Percentiles rank a stretch among this genome's conserved stretches.
Evolutionary conservation across 1,139 yeast species (phyloP).

Genomic region (Diutina catenulata): DNA sequence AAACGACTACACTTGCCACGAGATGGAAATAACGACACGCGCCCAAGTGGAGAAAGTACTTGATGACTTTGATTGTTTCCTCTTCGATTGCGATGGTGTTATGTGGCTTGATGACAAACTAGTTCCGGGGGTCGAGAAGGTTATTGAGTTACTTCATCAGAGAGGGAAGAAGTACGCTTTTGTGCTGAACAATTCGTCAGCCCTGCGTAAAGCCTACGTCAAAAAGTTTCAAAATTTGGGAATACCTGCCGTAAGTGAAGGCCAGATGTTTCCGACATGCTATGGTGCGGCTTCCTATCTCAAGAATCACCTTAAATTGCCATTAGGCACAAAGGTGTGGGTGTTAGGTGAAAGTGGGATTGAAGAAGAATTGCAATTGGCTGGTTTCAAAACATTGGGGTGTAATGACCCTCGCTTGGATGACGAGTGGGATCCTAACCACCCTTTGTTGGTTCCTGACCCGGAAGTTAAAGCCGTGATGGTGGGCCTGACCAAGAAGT

Average conservation of each 20-base stretch:
- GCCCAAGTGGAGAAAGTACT: not conserved
- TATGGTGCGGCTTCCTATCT: slow-evolving; percentile 24
- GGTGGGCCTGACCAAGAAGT: slow-evolving; percentile 28
- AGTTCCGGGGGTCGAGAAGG: slow-evolving; percentile 62
- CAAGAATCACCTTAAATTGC: slow-evolving; percentile 15
- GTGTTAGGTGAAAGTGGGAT: slow-evolving; percentile 80
- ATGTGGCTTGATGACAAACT: slow-evolving; percentile 74
- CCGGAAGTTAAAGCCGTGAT: slow-evolving; percentile 29
- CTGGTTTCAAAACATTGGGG: slow-evolving; percentile 64
- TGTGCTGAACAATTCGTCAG: slow-evolving; percentile 30
- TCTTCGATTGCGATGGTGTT: slow-evolving; percentile 85
- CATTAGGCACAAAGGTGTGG: slow-evolving; percentile 47
- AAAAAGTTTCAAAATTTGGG: slow-evolving; percentile 23
- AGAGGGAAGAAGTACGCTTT: slow-evolving; percentile 22
- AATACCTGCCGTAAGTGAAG: slow-evolving; percentile 18
- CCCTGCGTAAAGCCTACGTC: slow-evolving; percentile 22
- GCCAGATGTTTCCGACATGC: slow-evolving; percentile 26
- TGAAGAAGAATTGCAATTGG: slow-evolving; percentile 53
- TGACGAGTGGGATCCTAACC: slow-evolving; percentile 22
- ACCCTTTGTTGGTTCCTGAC: slow-evolving; percentile 33
- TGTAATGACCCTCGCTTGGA: slow-evolving; percentile 45
- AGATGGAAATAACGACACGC: not conserved
- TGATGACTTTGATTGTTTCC: slow-evolving; percentile 6
- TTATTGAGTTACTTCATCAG: slow-evolving; percentile 42
- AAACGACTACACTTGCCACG: no score